A percentile compares a stretch with the other conserved stretches of the same genome.
Conservation (phyloP, 768 basidiomycete species). For the Asterophora lycoperdoides region DNA sequence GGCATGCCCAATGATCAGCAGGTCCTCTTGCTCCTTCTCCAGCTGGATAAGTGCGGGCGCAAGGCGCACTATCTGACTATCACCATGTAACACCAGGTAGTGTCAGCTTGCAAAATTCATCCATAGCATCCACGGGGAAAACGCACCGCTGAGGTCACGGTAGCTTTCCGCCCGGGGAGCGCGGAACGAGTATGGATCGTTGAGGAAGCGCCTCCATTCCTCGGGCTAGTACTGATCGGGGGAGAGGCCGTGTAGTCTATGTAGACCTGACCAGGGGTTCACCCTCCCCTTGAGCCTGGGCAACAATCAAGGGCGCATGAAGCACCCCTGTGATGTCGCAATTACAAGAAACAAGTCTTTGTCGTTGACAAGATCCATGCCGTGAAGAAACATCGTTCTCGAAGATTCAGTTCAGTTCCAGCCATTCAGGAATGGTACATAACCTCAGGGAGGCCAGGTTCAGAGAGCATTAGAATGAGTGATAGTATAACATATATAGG, state of each 20-base stretch:
- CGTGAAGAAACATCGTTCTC: not conserved
- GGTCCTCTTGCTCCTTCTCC: constrained; percentile 89
- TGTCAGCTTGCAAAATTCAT: constrained; percentile 4
- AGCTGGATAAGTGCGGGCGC: constrained; percentile 91
- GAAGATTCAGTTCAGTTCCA: not conserved
- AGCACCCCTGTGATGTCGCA: not conserved
- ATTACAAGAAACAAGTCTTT: not conserved
- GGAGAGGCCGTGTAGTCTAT: constrained; percentile 83
- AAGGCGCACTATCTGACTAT: constrained; percentile 80
- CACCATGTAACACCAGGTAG: not conserved
- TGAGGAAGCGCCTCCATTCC: constrained; percentile 90
- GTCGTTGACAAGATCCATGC: constrained; percentile 2
- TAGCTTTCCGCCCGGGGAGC: constrained; percentile 96
- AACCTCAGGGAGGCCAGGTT: no score
- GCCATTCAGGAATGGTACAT: not conserved
- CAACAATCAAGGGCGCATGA: not conserved
- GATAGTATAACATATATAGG: no score
- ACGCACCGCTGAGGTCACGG: constrained; percentile 83
- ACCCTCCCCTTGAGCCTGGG: not conserved
- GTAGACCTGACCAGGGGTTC: no score
- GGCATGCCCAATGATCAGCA: constrained; percentile 95
- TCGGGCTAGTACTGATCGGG: constrained; percentile 89
- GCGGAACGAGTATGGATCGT: constrained; percentile 89
- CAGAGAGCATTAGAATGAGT: not conserved
- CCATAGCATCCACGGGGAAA: not conserved